Evolutionary conservation across 192 early-diverging fungal genomes (phyloP), one percentile per base, ranked within the genome.

Genomic region (Lobosporangium transversale): DNA sequence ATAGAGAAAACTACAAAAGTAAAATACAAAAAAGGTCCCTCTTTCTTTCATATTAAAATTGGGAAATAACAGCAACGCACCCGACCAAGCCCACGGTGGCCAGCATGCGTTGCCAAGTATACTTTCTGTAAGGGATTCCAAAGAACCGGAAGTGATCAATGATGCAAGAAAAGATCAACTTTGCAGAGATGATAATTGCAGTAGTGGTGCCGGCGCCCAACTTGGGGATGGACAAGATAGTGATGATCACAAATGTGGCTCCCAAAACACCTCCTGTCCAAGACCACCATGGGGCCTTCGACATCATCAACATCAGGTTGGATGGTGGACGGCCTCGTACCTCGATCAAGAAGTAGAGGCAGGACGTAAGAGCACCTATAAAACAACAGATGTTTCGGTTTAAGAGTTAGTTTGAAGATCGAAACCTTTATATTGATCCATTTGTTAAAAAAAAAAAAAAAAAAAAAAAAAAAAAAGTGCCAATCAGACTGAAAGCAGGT

Each of bases 121-220:
- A 84, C n/a, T 69, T 66, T 17, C 76, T 58, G 40, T 62, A 45
- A 23, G 76, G 62, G 23, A 89, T 69, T 6, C 84, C 84, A n/a
- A 89, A 73, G 14, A 76, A 20, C 10, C 43, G 68, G 79, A 85
- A 88, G n/a, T 88, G 80, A 53, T 88, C 87, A 36, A 83, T 79
- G 9, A 88, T 26, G 54, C 81, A 80, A 1, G 85, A 81, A 31
- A 81, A 71, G 11, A 87, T 58, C 24, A 86, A 42, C 52, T 88
- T 82, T 9, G 84, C 66, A 47, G 80, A 83, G 40, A 88, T 82
- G 42, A 82, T 68, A 23, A 83, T 80, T 33, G 82, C 80, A 8
- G 87, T 58, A 0, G 82, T 80, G 7, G 84, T 89, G 32, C 79
- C 80, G 20, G 84, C 70, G 1, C 87, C 87, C 21, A 89, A 55